Evolutionary conservation across 2,329 filamentous ascomycete species (phyloP).

Genomic region (Penicillium occitanis): DNA sequence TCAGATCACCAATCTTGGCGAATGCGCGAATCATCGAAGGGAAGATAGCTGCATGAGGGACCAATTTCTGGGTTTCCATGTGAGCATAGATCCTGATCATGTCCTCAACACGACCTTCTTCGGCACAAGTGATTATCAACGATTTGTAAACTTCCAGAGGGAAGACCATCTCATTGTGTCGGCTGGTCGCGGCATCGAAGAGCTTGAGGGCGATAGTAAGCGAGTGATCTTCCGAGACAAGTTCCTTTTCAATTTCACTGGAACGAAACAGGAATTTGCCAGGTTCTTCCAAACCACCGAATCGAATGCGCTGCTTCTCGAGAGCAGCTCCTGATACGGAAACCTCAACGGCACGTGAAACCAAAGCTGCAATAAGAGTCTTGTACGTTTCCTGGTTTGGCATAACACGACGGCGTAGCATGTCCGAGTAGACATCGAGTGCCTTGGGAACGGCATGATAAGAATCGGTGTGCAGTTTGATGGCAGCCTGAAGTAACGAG

Average conservation of each 20-base stretch:
- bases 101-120: constrained; percentile 74
- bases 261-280: constrained; percentile 88
- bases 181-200: constrained; percentile 72
- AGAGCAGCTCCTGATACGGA: constrained; percentile 69
- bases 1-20: constrained; percentile 73
- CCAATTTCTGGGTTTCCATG: constrained; percentile 76
- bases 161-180: constrained; percentile 62
- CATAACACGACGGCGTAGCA: constrained; percentile 79
- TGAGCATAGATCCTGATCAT: constrained; percentile 91
- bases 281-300: constrained; percentile 78
- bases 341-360: constrained; percentile 76
- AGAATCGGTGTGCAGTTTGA: constrained; percentile 74
- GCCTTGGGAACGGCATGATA: constrained; percentile 86
- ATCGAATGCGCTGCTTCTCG: constrained; percentile 79
- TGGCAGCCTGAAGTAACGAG: constrained; percentile 78
- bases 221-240: constrained; percentile 82
- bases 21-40: constrained; percentile 95
- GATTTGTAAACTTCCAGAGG: constrained; percentile 80
- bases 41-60: constrained; percentile 78
- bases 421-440: constrained; percentile 92
- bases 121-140: constrained; percentile 83
- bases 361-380: constrained; percentile 79
- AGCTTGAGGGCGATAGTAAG: constrained; percentile 81
- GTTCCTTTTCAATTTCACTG: constrained; percentile 80
- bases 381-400: constrained; percentile 86